Percentiles rank a stretch among this genome's conserved stretches.
Evolutionary conservation across 2,329 filamentous ascomycete genomes (phyloP).

Genomic region (Graphilbum sp.): DNA sequence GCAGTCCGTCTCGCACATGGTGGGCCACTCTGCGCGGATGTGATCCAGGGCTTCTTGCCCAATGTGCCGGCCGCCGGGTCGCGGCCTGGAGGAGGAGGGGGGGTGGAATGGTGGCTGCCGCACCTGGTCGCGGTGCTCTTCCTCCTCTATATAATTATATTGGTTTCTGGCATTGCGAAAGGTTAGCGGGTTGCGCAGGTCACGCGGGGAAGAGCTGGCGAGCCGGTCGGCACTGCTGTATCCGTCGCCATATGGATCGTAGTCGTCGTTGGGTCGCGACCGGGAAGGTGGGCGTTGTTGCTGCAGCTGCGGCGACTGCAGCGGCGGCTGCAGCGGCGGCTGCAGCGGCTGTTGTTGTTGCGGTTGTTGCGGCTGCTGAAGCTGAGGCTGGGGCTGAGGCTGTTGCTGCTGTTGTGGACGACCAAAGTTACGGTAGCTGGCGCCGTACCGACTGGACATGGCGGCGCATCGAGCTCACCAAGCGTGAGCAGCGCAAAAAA

Average conservation of each 20-base stretch:
- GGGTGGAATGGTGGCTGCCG: too few relatives aligned
- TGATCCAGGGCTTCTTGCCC: slow-evolving; percentile 51
- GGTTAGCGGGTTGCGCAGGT: background rate
- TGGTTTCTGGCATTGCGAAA: too few relatives aligned
- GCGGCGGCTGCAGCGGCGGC: background rate
- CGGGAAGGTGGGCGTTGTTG: background rate
- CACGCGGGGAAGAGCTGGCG: slow-evolving; percentile 3
- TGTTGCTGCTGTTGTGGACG: slow-evolving; percentile 10
- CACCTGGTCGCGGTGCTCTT: slow-evolving; percentile 2
- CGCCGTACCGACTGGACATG: slow-evolving; percentile 37
- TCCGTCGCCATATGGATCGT: slow-evolving; percentile 31
- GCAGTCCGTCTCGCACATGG: slow-evolving; percentile 78
- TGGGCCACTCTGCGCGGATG: slow-evolving; percentile 80
- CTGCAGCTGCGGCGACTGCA: background rate
- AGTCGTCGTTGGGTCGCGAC: slow-evolving; percentile 24
- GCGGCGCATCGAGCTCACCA: slow-evolving; percentile 1
- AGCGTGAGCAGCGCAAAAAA: too few relatives aligned
- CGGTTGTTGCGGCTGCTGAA: background rate
- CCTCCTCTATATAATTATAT: slow-evolving; percentile 2
- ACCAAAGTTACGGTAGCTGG: slow-evolving; percentile 26
- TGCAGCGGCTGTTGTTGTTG: background rate
- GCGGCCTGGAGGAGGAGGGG: too few relatives aligned
- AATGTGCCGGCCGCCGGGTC: slow-evolving; percentile 42
- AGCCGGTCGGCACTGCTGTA: slow-evolving; percentile 25
- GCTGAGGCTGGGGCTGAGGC: background rate